Base-by-base conservation (phyloP, 2,329 filamentous ascomycete genomes). In the Phyllosticta citriasiana region DNA sequence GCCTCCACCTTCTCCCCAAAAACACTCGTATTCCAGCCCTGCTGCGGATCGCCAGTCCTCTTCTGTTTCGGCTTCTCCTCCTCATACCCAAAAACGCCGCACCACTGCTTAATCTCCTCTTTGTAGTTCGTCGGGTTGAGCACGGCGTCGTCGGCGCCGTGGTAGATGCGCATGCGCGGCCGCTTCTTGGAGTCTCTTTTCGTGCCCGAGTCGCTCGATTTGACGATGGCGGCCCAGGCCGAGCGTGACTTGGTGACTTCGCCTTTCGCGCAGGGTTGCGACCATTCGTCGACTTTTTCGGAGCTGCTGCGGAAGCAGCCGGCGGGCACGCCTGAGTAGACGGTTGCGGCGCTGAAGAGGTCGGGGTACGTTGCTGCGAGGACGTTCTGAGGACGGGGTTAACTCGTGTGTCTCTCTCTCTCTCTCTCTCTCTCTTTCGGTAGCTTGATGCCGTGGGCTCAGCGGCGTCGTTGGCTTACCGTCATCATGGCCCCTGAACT, bases 401-500 rank as follows among this genome's bases (percentile, higher is more conserved):
- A 22, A n/a, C 16, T 24, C 8, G 4, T 53, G 12, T 25, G 1
- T 55, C 19, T 22, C 19, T 22, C 19, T 22, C 19, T 22, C 19
- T 22, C 19, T 22, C 19, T 22, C 19, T 22, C 19, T 22, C 19
- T 22, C 19, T 22, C 19, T 22, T 22, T 22, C 19, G 19, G 19
- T 22, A 22, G 19, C 19, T 22, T 22, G 19, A 22, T 22, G 19
- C 19, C 19, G 19, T 22, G 19, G 19, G 19, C 19, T 22, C 19
- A 1, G 19, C 19, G 19, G 19, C 19, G 19, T 22, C 19, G 19
- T 22, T 22, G 19, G 40, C 70, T 58, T 68, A 73, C 72, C 8
- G 80, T 81, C 80, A 83, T 83, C 80, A 83, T 83, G 24, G 76
- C 81, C 35, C 80, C 80, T 0, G 79, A 82, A 35, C 76, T 79